These are phyloP conservation scores for Blastocystis sp. DNA, from an alignment of 352 stramenopile species.

Conservation along the genomic window DNA sequence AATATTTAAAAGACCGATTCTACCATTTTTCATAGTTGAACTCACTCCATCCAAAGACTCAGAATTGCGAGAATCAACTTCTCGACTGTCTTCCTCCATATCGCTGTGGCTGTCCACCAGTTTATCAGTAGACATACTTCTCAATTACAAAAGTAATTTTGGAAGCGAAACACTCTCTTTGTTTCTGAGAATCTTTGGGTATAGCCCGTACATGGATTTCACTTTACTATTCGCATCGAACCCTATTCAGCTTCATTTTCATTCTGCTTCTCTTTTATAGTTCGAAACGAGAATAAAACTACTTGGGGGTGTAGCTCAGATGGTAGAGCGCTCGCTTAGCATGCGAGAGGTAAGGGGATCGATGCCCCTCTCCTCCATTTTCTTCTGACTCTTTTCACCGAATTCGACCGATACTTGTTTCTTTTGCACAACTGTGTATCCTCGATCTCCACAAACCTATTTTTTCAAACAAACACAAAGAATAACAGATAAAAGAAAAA, in stretches of 20 bases:
- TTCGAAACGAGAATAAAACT: background rate
- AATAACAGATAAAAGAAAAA: background rate
- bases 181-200: too few relatives aligned
- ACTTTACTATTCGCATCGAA: too few relatives aligned
- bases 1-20: conserved; percentile 61
- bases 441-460: background rate
- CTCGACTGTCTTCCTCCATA: too few relatives aligned
- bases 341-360: conserved; percentile 62
- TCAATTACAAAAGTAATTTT: too few relatives aligned
- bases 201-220: too few relatives aligned
- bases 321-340: conserved; percentile 62
- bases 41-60: background rate
- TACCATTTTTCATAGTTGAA: background rate
- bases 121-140: too few relatives aligned
- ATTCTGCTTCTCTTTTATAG: too few relatives aligned
- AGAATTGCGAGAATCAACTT: too few relatives aligned
- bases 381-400: background rate
- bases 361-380: conserved; percentile 61
- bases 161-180: too few relatives aligned
- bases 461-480: background rate
- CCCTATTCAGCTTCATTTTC: too few relatives aligned
- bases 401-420: background rate
- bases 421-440: background rate
- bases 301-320: conserved; percentile 61
- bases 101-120: too few relatives aligned